A percentile compares a stretch with the other conserved stretches of the same genome.
Conservation (phyloP, 805 yeast genomes). For the Ogataea salicorniae region DNA sequence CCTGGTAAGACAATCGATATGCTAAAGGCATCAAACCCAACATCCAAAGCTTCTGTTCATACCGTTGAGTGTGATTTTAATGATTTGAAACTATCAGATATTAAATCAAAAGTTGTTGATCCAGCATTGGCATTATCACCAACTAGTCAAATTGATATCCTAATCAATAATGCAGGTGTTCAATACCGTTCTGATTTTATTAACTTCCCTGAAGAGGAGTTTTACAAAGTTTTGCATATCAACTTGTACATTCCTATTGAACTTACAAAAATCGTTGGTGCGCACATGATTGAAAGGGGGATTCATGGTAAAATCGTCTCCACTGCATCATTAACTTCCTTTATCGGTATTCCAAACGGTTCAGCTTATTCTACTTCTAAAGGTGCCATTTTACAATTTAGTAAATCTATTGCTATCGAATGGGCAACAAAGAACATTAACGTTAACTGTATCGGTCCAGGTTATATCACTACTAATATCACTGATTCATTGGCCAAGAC, state of each 20-base stretch:
- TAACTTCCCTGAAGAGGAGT: slow-evolving; percentile 34
- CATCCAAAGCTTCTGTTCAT: slow-evolving; percentile 22
- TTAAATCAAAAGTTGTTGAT: slow-evolving; percentile 26
- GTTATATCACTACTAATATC: slow-evolving; percentile 44
- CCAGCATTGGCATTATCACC: slow-evolving; percentile 29
- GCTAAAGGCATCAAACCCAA: slow-evolving; percentile 22
- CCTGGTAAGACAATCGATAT: slow-evolving; percentile 27
- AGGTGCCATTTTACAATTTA: slow-evolving; percentile 34
- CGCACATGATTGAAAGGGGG: slow-evolving; percentile 30
- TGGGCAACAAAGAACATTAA: slow-evolving; percentile 41
- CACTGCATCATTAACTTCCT: slow-evolving; percentile 38
- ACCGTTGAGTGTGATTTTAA: slow-evolving; percentile 25
- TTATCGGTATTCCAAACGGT: slow-evolving; percentile 34
- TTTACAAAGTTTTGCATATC: slow-evolving; percentile 36
- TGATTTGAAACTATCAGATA: slow-evolving; percentile 24
- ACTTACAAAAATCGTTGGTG: slow-evolving; percentile 34
- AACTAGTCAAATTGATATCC: slow-evolving; percentile 27
- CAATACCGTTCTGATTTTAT: slow-evolving; percentile 29
- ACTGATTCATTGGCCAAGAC: slow-evolving; percentile 28
- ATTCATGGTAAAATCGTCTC: slow-evolving; percentile 37
- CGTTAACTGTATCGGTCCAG: slow-evolving; percentile 48
- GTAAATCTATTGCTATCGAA: slow-evolving; percentile 38
- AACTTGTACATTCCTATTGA: slow-evolving; percentile 35
- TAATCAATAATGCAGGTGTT: slow-evolving; percentile 34
- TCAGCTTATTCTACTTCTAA: slow-evolving; percentile 40